Evolutionary conservation across 176 grass and related monocot genomes (phyloP).

Genomic region (Zea mays): DNA sequence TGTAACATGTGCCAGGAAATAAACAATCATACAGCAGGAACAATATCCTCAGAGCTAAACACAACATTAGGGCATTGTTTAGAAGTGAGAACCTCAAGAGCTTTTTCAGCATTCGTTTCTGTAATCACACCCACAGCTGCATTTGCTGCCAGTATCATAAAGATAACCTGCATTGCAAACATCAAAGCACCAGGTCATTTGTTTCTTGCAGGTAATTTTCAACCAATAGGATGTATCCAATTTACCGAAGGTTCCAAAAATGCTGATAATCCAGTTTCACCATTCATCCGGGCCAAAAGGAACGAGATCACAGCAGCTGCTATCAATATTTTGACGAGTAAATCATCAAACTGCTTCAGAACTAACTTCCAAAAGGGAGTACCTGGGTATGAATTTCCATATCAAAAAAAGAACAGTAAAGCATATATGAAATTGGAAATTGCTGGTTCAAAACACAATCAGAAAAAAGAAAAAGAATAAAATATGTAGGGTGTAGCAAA

Average conservation of each 20-base stretch:
- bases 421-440: neutral
- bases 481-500: constrained; percentile 20
- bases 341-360: constrained; percentile 98
- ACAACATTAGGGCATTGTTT: constrained; percentile 6
- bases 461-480: neutral
- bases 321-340: constrained; percentile 99
- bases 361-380: constrained; percentile 94
- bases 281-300: constrained; percentile 89
- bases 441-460: neutral
- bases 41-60: constrained; percentile 5
- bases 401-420: constrained; percentile 30
- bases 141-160: constrained; percentile 98
- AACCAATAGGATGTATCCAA: constrained; percentile 24
- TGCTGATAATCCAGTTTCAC: constrained; percentile 79
- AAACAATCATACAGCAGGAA: constrained; percentile 31
- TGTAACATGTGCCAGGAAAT: constrained; percentile 12
- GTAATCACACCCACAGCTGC: constrained; percentile 96
- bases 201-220: constrained; percentile 32
- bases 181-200: neutral
- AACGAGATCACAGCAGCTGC: constrained; percentile 88
- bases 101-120: constrained; percentile 99
- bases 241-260: constrained; percentile 99
- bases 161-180: constrained; percentile 66
- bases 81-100: constrained; percentile 71
- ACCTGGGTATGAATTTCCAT: constrained; percentile 47